Evolutionary conservation across 2,329 filamentous ascomycete species (phyloP).

Genomic region (Cercospora zeina): DNA sequence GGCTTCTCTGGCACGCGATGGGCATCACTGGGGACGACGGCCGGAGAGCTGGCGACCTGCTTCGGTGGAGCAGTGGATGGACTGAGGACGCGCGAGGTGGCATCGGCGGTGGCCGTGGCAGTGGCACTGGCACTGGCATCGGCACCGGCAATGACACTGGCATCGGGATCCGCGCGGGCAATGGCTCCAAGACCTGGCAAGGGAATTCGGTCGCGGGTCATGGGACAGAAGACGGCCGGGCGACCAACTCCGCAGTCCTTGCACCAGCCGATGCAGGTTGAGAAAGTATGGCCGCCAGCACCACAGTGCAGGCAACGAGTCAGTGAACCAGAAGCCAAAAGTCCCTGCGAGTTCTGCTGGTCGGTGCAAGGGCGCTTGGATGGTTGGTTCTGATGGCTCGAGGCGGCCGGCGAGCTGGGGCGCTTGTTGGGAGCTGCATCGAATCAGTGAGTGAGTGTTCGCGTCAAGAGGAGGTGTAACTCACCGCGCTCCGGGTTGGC

Average conservation of each 20-base stretch:
- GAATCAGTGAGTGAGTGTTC: background rate
- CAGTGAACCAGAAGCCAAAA: background rate
- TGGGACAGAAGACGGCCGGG: slow-evolving; percentile 2
- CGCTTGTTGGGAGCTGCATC: slow-evolving; percentile 5
- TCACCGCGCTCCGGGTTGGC: slow-evolving; percentile 5
- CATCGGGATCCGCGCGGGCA: background rate
- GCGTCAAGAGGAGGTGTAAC: background rate
- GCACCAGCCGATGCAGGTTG: slow-evolving; percentile 6
- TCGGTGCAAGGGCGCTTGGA: background rate
- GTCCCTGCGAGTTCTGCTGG: background rate
- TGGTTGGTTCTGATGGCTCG: background rate
- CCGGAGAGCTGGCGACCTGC: background rate
- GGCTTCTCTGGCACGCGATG: background rate
- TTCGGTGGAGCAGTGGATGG: background rate
- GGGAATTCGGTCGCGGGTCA: background rate
- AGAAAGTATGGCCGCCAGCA: slow-evolving; percentile 7
- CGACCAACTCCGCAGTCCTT: slow-evolving; percentile 12
- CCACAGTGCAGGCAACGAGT: slow-evolving; percentile 16
- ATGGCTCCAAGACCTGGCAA: background rate
- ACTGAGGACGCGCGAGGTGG: background rate
- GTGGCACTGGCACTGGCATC: background rate
- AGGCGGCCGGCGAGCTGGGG: background rate
- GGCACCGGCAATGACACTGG: background rate
- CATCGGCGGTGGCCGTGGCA: background rate
- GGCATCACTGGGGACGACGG: background rate